A percentile compares a stretch with the other conserved stretches of the same genome.
These are phyloP conservation scores for Apiotrichum mycotoxinovorans DNA, from an alignment of 1,284 basidiomycete species.

Conservation along the genomic window DNA sequence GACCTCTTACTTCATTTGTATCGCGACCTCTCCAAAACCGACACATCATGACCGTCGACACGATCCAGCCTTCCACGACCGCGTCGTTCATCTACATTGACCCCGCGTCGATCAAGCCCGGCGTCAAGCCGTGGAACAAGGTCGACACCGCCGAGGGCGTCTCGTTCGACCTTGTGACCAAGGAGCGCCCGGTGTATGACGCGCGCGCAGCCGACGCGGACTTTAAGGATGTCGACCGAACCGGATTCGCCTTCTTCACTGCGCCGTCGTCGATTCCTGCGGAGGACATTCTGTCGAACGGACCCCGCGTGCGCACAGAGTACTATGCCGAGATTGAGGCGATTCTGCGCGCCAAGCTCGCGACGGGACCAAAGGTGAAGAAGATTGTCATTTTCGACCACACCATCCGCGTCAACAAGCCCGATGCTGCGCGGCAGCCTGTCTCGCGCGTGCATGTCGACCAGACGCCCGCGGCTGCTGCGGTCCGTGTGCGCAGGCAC, in stretches of 20 bases:
- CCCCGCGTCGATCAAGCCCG: constrained; percentile 3
- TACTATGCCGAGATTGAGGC: constrained; percentile 20
- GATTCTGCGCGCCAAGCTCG: constrained; percentile 14
- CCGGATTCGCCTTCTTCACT: constrained; percentile 20
- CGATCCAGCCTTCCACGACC: constrained; percentile 4
- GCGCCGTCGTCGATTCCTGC: constrained; percentile 10
- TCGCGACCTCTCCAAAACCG: too few relatives aligned
- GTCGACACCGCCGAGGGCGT: constrained; percentile 10
- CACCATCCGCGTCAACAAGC: constrained; percentile 20
- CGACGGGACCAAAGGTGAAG: constrained; percentile 9
- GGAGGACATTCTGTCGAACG: constrained; percentile 10
- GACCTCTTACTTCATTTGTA: too few relatives aligned
- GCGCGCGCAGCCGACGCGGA: constrained; percentile 15
- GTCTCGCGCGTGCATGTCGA: constrained; percentile 20
- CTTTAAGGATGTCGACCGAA: constrained; percentile 17
- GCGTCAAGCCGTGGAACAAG: constrained; percentile 16
- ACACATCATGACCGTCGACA: constrained; percentile 3
- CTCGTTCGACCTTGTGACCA: neutral
- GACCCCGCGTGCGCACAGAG: constrained; percentile 4
- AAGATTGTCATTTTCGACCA: constrained; percentile 19
- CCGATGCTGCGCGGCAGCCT: constrained; percentile 14
- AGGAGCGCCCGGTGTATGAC: constrained; percentile 13
- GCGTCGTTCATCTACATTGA: constrained; percentile 13
- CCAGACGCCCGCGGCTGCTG: constrained; percentile 19
- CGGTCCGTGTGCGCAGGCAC: constrained; percentile 15